Conservation (phyloP, 1,284 basidiomycete genomes). For the Exobasidium cylindrosporum region DNA sequence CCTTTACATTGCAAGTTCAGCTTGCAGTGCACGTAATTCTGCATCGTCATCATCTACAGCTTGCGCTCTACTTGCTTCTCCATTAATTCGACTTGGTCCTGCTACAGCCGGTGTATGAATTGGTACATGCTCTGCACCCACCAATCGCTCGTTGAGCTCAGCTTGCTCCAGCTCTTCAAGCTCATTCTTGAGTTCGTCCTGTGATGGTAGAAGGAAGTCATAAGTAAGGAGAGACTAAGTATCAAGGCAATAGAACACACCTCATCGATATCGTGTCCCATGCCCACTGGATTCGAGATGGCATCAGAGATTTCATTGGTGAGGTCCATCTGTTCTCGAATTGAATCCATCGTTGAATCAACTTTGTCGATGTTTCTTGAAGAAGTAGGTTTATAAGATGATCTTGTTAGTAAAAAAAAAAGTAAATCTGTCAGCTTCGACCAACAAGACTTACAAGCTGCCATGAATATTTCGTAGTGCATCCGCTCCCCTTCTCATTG, state of each 20-base stretch:
- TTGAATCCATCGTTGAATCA: constrained; percentile 83
- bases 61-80: constrained; percentile 56
- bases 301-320: constrained; percentile 94
- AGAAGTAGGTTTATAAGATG: constrained; percentile 14
- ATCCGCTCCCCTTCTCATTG: constrained; percentile 93
- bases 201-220: constrained; percentile 21
- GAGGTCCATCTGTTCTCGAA: constrained; percentile 88
- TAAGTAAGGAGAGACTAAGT: constrained; percentile 3
- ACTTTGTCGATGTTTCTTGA: constrained; percentile 78
- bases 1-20: constrained; percentile 60
- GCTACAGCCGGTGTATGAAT: constrained; percentile 65
- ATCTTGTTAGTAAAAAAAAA: constrained; percentile 7
- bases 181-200: constrained; percentile 81
- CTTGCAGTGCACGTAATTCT: constrained; percentile 87
- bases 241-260: constrained; percentile 59
- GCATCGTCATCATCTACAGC: constrained; percentile 76
- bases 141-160: constrained; percentile 79
- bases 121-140: constrained; percentile 85
- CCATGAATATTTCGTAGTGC: constrained; percentile 90
- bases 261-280: constrained; percentile 69
- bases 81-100: constrained; percentile 29
- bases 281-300: constrained; percentile 75
- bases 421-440: neutral
- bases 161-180: constrained; percentile 89
- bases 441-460: constrained; percentile 60